Base-by-base conservation (phyloP, 148 eudicot genomes). In the Dysphania ambrosioides region DNA sequence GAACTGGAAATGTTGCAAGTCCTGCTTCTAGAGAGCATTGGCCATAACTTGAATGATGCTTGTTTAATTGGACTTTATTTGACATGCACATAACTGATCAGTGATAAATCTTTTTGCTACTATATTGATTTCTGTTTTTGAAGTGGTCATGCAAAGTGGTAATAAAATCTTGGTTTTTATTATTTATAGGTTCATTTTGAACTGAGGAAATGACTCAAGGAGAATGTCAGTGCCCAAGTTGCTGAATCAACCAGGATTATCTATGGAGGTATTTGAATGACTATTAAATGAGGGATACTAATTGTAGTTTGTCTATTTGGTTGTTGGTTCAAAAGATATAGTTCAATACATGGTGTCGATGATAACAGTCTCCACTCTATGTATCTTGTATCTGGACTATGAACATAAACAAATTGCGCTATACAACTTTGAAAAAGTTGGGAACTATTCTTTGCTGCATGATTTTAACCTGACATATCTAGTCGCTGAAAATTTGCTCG, bases 1-100 rank as follows among this genome's bases (percentile, higher is more conserved):
- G 90, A 70, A 87, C 90, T 15, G 90, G 90, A 68, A 87, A 87
- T 82, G 88, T 87, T 60, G 90, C 90, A 18, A 63, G 82, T 71
- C 88, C 88, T 79, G 86, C 80, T 21, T 31, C 42, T 16, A 5
- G 12, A 11, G 8, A 61, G 42, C 44, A 32, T 36, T 11, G 58
- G 41, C 26, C 61, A 0, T n/a, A n/a, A n/a, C n/a, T n/a, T n/a
- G n/a, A n/a, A n/a, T n/a, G n/a, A n/a, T n/a, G n/a, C n/a, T n/a
- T n/a, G 47, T 42, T 42, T 42, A 15, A 42, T 42, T 47, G 4
- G 15, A 15, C 15, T 3, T 47, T 12, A 47, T 3, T 16, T 47
- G 51, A 31, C 2, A 36, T 38, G 27, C 36, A 15, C n/a, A 5
- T 8, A 7, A 65, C n/a, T n/a, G n/a, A n/a, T n/a, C n/a, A n/a